A percentile compares a stretch with the other conserved stretches of the same genome.
phyloP scores from a whole-genome alignment of 148 eudicot species.

The Heliamphora exappendiculata region DNA sequence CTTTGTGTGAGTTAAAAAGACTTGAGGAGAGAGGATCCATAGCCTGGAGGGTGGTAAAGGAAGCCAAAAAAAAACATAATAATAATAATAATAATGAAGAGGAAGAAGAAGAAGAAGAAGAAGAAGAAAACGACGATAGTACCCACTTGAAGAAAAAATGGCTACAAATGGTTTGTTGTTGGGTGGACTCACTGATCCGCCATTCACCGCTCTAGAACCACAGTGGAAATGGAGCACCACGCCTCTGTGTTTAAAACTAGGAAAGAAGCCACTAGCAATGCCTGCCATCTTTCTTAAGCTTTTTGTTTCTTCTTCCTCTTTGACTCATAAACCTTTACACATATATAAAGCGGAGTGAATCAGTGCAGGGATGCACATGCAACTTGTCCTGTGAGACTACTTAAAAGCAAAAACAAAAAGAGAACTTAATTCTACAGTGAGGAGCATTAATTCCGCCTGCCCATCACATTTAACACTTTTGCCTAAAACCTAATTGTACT shows the following conservation, averaged over 20 bases:
- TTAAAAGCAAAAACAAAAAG: no score
- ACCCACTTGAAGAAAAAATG: constrained; percentile 8
- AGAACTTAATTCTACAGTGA: no score
- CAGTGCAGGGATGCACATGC: no score
- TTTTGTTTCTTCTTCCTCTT: background rate
- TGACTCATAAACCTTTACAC: background rate
- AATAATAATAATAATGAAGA: no score
- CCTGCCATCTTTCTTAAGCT: background rate
- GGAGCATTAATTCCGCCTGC: no score
- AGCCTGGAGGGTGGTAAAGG: no score
- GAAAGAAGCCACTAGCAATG: background rate
- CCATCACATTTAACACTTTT: no score
- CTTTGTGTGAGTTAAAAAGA: background rate
- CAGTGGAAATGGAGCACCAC: background rate
- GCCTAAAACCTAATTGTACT: no score
- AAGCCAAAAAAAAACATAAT: no score
- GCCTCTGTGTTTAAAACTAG: background rate
- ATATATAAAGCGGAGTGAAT: no score
- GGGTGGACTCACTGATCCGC: no score
- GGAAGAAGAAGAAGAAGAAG: background rate
- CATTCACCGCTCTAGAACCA: background rate
- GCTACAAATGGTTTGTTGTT: background rate
- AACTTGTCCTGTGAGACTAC: no score
- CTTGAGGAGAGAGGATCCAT: background rate
- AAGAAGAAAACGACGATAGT: background rate